Conservation (phyloP, 139 green algal species). For the Picochlorum sp. region DNA sequence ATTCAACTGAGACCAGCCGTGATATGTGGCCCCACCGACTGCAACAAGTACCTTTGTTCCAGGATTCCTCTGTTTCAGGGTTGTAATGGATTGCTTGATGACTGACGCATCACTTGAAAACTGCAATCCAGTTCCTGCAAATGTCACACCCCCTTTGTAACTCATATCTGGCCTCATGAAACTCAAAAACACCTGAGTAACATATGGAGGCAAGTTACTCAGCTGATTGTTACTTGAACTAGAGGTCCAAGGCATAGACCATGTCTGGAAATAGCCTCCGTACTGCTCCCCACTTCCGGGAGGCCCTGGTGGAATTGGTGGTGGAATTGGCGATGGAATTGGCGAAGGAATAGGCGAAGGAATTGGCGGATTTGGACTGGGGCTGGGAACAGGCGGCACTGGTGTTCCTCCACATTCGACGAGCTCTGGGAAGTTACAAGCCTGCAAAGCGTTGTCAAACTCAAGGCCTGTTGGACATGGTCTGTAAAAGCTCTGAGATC, state of each 20-base stretch:
- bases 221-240: conserved; percentile 8
- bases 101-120: conserved; percentile 1
- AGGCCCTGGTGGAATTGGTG: too few relatives aligned
- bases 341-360: too few relatives aligned
- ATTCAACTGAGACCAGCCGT: conserved; percentile 11
- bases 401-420: too few relatives aligned
- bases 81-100: conserved; percentile 4
- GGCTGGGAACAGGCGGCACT: too few relatives aligned
- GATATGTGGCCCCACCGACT: conserved; percentile 8
- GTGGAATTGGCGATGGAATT: too few relatives aligned
- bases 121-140: conserved; percentile 3
- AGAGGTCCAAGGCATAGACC: conserved; percentile 15
- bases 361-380: too few relatives aligned
- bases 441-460: too few relatives aligned
- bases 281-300: not conserved
- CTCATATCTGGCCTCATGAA: conserved; percentile 7
- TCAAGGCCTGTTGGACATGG: too few relatives aligned
- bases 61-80: not conserved
- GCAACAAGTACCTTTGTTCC: conserved; percentile 6
- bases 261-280: conserved; percentile 33
- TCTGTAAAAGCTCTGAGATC: too few relatives aligned
- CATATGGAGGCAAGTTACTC: conserved; percentile 30
- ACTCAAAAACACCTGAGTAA: conserved; percentile 16
- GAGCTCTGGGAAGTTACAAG: too few relatives aligned
- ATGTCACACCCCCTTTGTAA: conserved; percentile 3